Conservation (phyloP, 2,329 filamentous ascomycete genomes). For the Alternaria incomplexa region DNA sequence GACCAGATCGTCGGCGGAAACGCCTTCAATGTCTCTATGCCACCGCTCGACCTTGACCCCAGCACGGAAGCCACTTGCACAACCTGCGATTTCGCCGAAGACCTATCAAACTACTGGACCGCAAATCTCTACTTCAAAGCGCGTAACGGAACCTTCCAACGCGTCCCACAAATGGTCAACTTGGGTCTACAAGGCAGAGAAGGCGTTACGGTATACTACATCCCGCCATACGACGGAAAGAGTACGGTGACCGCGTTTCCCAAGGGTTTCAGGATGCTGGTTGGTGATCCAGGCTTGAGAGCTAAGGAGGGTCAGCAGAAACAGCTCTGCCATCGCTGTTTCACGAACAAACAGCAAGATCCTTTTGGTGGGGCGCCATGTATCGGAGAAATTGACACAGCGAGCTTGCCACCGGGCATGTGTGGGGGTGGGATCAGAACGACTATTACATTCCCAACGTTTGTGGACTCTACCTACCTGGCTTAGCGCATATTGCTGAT, state of each 20-base stretch:
- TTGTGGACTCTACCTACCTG: not conserved
- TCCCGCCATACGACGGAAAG: conserved; percentile 39
- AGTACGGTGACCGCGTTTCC: conserved; percentile 45
- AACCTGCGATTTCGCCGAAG: conserved; percentile 31
- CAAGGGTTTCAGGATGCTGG: conserved; percentile 37
- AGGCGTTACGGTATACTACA: conserved; percentile 40
- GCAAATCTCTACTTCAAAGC: conserved; percentile 37
- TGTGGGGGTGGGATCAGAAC: conserved; percentile 53
- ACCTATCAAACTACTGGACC: conserved; percentile 35
- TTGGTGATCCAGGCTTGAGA: conserved; percentile 29
- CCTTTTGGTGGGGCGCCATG: conserved; percentile 49
- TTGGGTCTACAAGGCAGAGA: conserved; percentile 28
- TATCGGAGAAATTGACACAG: conserved; percentile 34
- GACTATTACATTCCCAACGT: conserved; percentile 56
- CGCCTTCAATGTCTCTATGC: conserved; percentile 35
- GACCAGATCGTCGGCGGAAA: conserved; percentile 39
- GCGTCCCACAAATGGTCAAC: conserved; percentile 39
- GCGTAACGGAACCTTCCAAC: conserved; percentile 36
- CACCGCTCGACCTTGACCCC: conserved; percentile 24
- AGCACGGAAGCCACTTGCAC: conserved; percentile 26
- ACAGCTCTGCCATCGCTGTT: conserved; percentile 55
- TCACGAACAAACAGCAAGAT: conserved; percentile 50
- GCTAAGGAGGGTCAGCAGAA: conserved; percentile 27
- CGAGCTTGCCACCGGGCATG: conserved; percentile 28
- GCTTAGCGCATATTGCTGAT: not conserved